Evolutionary conservation across 2,329 filamentous ascomycete species (phyloP), one percentile per base, ranked within the genome.

Genomic region (Plenodomus lindquistii): DNA sequence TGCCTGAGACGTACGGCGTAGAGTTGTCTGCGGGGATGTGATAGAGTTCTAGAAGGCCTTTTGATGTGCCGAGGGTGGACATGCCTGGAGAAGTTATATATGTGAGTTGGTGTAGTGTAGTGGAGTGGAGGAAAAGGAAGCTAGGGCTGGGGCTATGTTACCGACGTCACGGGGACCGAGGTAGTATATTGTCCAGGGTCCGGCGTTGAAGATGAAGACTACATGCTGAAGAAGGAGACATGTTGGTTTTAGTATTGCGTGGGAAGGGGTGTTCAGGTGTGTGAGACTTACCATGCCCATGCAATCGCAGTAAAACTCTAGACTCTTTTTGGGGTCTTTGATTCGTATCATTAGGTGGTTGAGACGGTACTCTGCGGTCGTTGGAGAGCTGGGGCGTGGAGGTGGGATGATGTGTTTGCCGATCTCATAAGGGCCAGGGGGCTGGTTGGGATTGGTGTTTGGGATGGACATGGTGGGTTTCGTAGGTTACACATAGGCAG

Each of bases 291-390:
- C 27, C 27, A 71, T 52, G 13, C 68, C 69, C 40, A 70, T 55
- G 22, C 65, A 64, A 31, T 70, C 65, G 31, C 65, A 69, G 39
- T 72, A 72, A 46, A 72, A 71, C 10, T 55, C 36, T 3, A 71
- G 34, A 10, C 59, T 66, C 8, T 48, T 46, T 7, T 60, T 42
- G 0, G 67, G 67, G 40, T 69, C 50, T 31, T 65, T 66, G 39
- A 69, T 68, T 11, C 67, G 60, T 2, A 70, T 52, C 68, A 71
- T 71, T 0, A 70, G 50, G 42, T 71, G 68, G 31, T 71, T 71
- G 13, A 69, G 55, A 13, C 59, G 59, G 44, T 57, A 70, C 34
- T 50, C 49, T n/a, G 55, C 44, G 16, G 63, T 68, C 6, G 58
- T 45, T 16, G 65, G 65, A 2, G 65, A 68, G 5, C 38, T 16